Evolutionary conservation across 352 stramenopile species (phyloP), one percentile per base, ranked within the genome.

Genomic region (Phytophthora multivora): DNA sequence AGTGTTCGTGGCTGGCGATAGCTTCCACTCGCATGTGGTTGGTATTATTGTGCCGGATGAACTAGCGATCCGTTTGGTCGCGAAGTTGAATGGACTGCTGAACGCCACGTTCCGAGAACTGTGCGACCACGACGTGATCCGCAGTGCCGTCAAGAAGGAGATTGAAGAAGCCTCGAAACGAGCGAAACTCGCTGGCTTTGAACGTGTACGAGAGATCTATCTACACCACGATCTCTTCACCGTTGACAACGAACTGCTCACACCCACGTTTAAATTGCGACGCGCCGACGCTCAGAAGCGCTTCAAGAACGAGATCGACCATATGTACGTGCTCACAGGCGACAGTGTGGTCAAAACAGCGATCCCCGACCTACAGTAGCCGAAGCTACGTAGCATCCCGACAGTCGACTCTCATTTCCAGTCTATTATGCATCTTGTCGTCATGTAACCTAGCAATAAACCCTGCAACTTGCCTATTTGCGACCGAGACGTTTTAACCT

Each of bases 231-330:
- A 98, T 21, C 75, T 88, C 5, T 98, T 98, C 67, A 87, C 83
- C 1, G 82, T 97, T 19, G 93, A 98, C 16, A 98, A 98, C 77
- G 93, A 88, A 51, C 78, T 99, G 41, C 69, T 98, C 21, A 99
- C 97, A n/a, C 96, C 97, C 8, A 98, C 97, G 2, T 98, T 98
- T 77, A 99, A 99, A 67, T 80, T 99, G 54, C 98, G 98, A 60
- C 80, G 97, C 12, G 66, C 48, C 11, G 82, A 91, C 33, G 80
- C 77, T 21, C 75, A 89, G 51, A 77, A 72, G 40, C 51, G 53
- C 36, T 91, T 92, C 54, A 79, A 89, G 51, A 77, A 51, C 38
- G 76, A 92, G 52, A 85, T 94, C 55, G 71, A 89, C 16, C 69
- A 80, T 63, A 76, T 94, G 55, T 94, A 91, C 58, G 54, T 67